Conservation (phyloP, 2,329 filamentous ascomycete species). For the Ceratocystis smalleyi region DNA sequence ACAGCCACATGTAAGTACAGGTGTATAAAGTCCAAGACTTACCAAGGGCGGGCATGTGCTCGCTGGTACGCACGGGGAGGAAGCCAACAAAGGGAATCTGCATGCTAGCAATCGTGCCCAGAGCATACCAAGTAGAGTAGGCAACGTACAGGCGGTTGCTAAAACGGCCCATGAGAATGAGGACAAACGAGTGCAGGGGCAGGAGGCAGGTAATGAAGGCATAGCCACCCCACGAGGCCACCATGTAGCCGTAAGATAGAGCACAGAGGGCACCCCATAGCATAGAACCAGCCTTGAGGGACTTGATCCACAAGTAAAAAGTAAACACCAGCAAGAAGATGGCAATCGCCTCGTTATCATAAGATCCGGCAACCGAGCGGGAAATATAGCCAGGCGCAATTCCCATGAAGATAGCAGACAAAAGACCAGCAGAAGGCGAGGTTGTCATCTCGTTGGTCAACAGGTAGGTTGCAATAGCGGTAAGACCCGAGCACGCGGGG, state of each 20-base stretch:
- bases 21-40: conserved; percentile 23
- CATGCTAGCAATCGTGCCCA: conserved; percentile 95
- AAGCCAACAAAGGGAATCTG: conserved; percentile 98
- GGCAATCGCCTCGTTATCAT: conserved; percentile 98
- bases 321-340: conserved; percentile 98
- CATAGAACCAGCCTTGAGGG: conserved; percentile 87
- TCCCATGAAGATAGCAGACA: conserved; percentile 92
- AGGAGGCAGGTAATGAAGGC: conserved; percentile 98
- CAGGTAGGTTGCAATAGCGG: conserved; percentile 82
- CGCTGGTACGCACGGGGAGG: conserved; percentile 86
- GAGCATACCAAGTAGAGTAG: conserved; percentile 95
- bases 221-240: conserved; percentile 97
- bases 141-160: conserved; percentile 88
- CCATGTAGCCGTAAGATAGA: conserved; percentile 99
- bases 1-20: background rate
- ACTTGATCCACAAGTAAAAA: conserved; percentile 98
- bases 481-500: conserved; percentile 84
- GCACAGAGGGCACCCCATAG: conserved; percentile 92
- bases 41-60: conserved; percentile 96
- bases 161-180: conserved; percentile 93
- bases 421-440: conserved; percentile 85
- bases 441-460: conserved; percentile 94
- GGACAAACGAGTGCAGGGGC: conserved; percentile 80
- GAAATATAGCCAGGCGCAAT: conserved; percentile 97
- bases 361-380: conserved; percentile 90